A percentile compares a stretch with the other conserved stretches of the same genome.
Conservation (phyloP, 2,329 filamentous ascomycete genomes). For the Fonsecaea monophora region DNA sequence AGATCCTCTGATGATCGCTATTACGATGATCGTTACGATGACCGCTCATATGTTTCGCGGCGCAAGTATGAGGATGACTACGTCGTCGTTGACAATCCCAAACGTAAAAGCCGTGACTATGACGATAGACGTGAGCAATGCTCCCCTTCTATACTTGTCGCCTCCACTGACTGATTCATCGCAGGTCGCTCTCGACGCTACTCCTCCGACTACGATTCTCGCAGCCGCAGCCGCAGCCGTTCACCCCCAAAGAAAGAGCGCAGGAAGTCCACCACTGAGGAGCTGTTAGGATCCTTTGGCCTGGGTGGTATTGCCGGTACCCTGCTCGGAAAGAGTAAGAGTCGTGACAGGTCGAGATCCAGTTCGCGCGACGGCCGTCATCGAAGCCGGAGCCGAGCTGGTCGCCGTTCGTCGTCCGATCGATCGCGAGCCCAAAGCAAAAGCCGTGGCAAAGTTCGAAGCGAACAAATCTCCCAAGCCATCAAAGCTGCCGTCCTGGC, state of each 20-base stretch:
- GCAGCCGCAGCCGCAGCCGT: constrained; percentile 47
- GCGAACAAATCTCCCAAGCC: constrained; percentile 77
- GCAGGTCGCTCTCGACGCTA: constrained; percentile 38
- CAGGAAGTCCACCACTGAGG: constrained; percentile 56
- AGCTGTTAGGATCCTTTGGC: constrained; percentile 63
- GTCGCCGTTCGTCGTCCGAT: constrained; percentile 55
- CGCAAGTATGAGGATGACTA: constrained; percentile 56
- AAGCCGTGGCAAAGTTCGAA: constrained; percentile 46
- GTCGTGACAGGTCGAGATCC: constrained; percentile 66
- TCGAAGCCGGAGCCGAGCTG: constrained; percentile 54
- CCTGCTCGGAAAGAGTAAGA: constrained; percentile 61
- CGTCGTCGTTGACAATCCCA: constrained; percentile 38
- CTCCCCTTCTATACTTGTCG: constrained; percentile 12
- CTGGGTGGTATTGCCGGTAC: constrained; percentile 62
- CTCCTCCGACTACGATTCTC: constrained; percentile 46
- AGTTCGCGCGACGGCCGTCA: constrained; percentile 64
- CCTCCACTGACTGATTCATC: constrained; percentile 23
- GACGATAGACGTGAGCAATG: constrained; percentile 44
- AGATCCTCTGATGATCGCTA: constrained; percentile 46
- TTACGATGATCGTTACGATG: constrained; percentile 51
- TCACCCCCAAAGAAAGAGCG: constrained; percentile 46
- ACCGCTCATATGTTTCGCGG: constrained; percentile 48
- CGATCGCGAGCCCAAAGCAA: constrained; percentile 61
- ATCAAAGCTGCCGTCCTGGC: constrained; percentile 90
- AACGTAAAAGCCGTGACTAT: constrained; percentile 30